Percentiles rank a stretch among this genome's conserved stretches.
Evolutionary conservation across 2,329 filamentous ascomycete genomes (phyloP).

Genomic region (Monosporascus sp.): DNA sequence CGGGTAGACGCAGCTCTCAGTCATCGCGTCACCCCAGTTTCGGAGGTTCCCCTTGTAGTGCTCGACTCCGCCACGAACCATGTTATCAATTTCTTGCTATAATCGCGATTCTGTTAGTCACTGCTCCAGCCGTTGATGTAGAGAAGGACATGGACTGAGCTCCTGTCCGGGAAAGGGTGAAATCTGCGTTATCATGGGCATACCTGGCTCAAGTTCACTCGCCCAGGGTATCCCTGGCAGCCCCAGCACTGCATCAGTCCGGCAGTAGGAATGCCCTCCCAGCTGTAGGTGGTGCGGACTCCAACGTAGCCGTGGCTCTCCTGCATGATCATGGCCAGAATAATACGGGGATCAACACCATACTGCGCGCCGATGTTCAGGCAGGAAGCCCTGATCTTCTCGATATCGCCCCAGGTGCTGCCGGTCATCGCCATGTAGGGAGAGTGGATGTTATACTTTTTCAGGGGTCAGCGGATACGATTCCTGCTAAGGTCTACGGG

Average conservation of each 20-base stretch:
- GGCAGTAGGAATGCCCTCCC: conserved; percentile 27
- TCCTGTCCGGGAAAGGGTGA: background rate
- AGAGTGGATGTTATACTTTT: background rate
- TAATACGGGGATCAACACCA: conserved; percentile 18
- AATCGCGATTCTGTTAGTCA: too few relatives aligned
- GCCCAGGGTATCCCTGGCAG: conserved; percentile 29
- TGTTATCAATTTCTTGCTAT: conserved; percentile 25
- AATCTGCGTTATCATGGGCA: too few relatives aligned
- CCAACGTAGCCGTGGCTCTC: conserved; percentile 35
- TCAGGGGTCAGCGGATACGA: background rate
- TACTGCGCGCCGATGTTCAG: background rate
- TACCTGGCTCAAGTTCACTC: conserved; percentile 27
- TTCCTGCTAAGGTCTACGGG: background rate
- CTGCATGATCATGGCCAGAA: conserved; percentile 38
- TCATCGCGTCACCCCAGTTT: conserved; percentile 22
- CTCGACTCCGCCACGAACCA: conserved; percentile 25
- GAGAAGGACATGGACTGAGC: too few relatives aligned
- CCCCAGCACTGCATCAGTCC: conserved; percentile 37
- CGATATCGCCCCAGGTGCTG: background rate
- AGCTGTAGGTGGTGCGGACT: conserved; percentile 29
- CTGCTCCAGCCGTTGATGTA: too few relatives aligned
- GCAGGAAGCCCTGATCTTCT: background rate
- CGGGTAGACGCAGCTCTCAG: conserved; percentile 30
- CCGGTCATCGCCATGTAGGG: background rate
- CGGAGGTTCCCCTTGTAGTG: conserved; percentile 25